Percentiles rank a stretch among this genome's conserved stretches.
Evolutionary conservation across 352 stramenopile genomes (phyloP).

Genomic region (Globisporangium apiculatum): DNA sequence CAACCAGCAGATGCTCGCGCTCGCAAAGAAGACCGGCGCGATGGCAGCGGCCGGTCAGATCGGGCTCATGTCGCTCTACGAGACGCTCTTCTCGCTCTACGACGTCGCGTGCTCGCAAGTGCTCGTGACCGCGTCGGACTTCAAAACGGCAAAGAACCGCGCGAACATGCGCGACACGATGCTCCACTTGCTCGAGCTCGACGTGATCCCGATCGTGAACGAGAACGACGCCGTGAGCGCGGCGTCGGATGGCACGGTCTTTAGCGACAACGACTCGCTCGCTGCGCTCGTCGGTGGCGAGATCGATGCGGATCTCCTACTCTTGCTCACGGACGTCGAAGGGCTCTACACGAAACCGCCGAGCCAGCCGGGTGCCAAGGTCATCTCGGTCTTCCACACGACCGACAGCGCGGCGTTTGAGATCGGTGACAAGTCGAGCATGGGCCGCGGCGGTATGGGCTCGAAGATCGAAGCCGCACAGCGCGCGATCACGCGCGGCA

Average conservation of each 20-base stretch:
- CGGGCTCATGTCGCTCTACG: constrained; percentile 97
- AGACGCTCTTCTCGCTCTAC: constrained; percentile 93
- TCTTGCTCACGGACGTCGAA: constrained; percentile 97
- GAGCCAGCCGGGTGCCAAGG: constrained; percentile 62
- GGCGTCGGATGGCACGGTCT: constrained; percentile 68
- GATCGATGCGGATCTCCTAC: constrained; percentile 91
- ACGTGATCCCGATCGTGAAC: constrained; percentile 98
- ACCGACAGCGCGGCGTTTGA: constrained; percentile 48
- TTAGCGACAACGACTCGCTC: constrained; percentile 96
- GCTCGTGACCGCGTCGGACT: constrained; percentile 74
- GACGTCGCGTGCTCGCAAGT: constrained; percentile 93
- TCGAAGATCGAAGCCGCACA: constrained; percentile 92
- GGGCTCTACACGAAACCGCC: constrained; percentile 92
- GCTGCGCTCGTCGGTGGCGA: constrained; percentile 82
- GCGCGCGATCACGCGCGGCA: constrained; percentile 81
- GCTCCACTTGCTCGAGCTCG: constrained; percentile 90
- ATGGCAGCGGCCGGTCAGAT: constrained; percentile 94
- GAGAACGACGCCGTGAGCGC: constrained; percentile 97
- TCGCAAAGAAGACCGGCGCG: constrained; percentile 84
- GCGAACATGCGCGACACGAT: constrained; percentile 87
- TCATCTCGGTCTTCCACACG: constrained; percentile 64
- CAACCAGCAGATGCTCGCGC: constrained; percentile 86
- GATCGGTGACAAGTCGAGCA: constrained; percentile 75
- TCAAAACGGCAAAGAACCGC: constrained; percentile 79
- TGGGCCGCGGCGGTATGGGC: constrained; percentile 92